phyloP scores from a whole-genome alignment of 495 filamentous ascomycete species.

The Penicillium samsonianum region DNA sequence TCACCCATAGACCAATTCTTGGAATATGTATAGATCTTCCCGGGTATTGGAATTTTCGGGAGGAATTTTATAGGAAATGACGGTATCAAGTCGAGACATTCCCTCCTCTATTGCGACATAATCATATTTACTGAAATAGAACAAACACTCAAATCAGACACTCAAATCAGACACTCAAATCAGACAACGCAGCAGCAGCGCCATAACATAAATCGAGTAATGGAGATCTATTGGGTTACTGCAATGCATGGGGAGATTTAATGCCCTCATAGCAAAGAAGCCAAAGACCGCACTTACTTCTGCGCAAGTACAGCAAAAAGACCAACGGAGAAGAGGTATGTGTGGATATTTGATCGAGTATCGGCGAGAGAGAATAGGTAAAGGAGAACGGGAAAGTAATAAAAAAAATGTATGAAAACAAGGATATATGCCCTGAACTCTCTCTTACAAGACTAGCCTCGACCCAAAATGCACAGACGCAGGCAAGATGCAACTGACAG shows the following conservation, averaged over 20 bases:
- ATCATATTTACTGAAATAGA: background rate
- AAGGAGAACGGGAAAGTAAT: slow-evolving; percentile 8
- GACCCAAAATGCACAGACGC: slow-evolving; percentile 30
- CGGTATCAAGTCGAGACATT: background rate
- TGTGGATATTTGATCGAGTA: slow-evolving; percentile 25
- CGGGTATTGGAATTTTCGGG: background rate
- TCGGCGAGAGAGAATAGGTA: slow-evolving; percentile 15
- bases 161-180: background rate
- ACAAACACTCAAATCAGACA: background rate
- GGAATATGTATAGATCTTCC: background rate
- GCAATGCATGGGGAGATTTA: slow-evolving; percentile 19
- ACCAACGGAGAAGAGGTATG: slow-evolving; percentile 7
- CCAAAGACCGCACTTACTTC: slow-evolving; percentile 1
- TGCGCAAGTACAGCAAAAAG: background rate
- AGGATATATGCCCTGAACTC: slow-evolving; percentile 29
- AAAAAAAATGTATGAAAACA: slow-evolving; percentile 23
- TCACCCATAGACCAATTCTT: background rate
- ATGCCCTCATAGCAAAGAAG: slow-evolving; percentile 12
- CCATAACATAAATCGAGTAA: background rate
- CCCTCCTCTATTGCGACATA: background rate
- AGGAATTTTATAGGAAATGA: background rate
- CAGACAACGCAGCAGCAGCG: background rate
- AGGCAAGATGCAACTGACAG: slow-evolving; percentile 32
- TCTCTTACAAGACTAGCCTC: slow-evolving; percentile 27
- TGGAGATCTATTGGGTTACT: slow-evolving; percentile 25